These are phyloP conservation scores for Penicillium aurantiogriseum DNA, from an alignment of 2,329 filamentous ascomycete species.

Conservation along the genomic window DNA sequence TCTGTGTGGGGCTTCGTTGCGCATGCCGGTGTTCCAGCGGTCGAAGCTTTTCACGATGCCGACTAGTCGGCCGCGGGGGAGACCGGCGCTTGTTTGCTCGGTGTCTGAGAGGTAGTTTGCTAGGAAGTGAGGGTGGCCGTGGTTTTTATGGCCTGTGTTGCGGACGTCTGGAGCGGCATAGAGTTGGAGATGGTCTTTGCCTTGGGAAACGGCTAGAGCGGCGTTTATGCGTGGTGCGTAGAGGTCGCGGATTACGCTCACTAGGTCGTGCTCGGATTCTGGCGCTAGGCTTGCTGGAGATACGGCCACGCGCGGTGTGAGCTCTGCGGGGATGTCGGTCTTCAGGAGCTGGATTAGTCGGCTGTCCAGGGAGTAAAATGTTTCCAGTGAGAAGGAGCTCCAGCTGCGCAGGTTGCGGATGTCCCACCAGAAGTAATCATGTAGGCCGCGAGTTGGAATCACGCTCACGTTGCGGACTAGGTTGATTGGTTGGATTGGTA, in stretches of 20 bases:
- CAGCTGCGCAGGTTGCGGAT: constrained; percentile 82
- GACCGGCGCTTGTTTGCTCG: constrained; percentile 49
- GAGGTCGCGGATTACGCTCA: constrained; percentile 71
- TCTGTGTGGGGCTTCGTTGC: constrained; percentile 77
- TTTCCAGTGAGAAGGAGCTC: constrained; percentile 71
- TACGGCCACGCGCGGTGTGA: constrained; percentile 34
- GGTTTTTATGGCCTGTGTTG: constrained; percentile 37
- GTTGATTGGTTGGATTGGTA: constrained; percentile 75
- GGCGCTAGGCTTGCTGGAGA: constrained; percentile 60
- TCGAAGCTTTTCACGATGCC: constrained; percentile 90
- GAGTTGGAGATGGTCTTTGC: constrained; percentile 56
- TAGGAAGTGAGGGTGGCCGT: constrained; percentile 52
- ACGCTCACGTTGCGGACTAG: constrained; percentile 77
- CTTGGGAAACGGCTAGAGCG: constrained; percentile 73
- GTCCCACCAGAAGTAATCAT: constrained; percentile 95
- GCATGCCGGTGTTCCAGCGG: constrained; percentile 94
- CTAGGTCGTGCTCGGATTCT: constrained; percentile 74
- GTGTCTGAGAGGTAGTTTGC: constrained; percentile 55
- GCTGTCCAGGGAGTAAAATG: constrained; percentile 66
- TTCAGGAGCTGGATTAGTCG: constrained; percentile 71
- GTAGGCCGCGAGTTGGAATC: constrained; percentile 61
- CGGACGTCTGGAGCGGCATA: constrained; percentile 42
- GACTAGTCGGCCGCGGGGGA: constrained; percentile 63
- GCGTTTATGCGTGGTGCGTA: constrained; percentile 87
- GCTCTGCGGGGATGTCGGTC: constrained; percentile 57